Percentiles rank a stretch among this genome's conserved stretches.
phyloP scores from a whole-genome alignment of 176 grass and related monocot genomes.

The Urochloa ruziziensis region DNA sequence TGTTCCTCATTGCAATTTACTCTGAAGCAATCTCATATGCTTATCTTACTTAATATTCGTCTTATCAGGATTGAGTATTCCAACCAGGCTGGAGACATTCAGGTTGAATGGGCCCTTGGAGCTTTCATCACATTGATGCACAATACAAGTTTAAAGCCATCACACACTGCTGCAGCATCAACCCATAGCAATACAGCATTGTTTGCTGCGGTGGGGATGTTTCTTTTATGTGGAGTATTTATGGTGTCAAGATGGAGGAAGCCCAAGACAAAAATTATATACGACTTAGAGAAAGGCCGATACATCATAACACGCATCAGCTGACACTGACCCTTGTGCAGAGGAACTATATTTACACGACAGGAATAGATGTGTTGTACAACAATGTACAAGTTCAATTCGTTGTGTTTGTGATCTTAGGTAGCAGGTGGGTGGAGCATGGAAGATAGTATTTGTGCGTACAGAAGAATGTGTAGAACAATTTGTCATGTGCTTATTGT shows the following conservation, averaged over 20 bases:
- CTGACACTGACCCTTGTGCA: slow-evolving; percentile 39
- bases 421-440: slow-evolving; percentile 28
- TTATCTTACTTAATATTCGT: background rate
- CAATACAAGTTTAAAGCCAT: background rate
- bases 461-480: slow-evolving; percentile 28
- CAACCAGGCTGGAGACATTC: slow-evolving; percentile 59
- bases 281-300: slow-evolving; percentile 89
- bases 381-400: slow-evolving; percentile 54
- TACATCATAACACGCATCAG: slow-evolving; percentile 76
- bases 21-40: background rate
- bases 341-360: slow-evolving; percentile 30
- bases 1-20: slow-evolving; percentile 31
- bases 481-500: slow-evolving; percentile 18
- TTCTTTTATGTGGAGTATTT: slow-evolving; percentile 43
- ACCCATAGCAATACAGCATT: slow-evolving; percentile 29
- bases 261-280: slow-evolving; percentile 79
- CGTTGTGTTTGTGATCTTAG: slow-evolving; percentile 33
- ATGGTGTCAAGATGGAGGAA: slow-evolving; percentile 66
- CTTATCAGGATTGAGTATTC: slow-evolving; percentile 74
- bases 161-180: background rate
- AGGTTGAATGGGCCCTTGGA: slow-evolving; percentile 80
- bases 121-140: slow-evolving; percentile 60
- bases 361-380: slow-evolving; percentile 53
- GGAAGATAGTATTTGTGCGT: slow-evolving; percentile 19
- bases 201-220: slow-evolving; percentile 32